Base-by-base conservation (phyloP, 345 rosid species). In the Eucalyptus polybractea region DNA sequence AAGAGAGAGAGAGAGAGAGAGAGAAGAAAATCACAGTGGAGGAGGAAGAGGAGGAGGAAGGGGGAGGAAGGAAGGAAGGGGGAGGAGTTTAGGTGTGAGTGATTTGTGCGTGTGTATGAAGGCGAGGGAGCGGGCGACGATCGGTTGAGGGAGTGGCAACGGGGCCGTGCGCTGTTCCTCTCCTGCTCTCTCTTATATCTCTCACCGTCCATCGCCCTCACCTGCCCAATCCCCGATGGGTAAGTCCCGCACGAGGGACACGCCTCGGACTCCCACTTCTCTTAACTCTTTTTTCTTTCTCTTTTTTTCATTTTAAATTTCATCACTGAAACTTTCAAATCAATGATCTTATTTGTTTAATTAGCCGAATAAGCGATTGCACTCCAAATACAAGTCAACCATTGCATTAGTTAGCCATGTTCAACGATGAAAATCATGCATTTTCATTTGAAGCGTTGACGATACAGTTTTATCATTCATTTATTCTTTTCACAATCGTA, bases 401-500 rank as follows among this genome's bases (percentile, higher is more conserved):
- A 6, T 67, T 16, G 24, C 24, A 0, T 16, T 16, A 31, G 10
- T 10, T 31, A 24, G 17, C 80, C 9, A 11, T 17, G 13, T 33
- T 33, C 10, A 9, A 17, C 4, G 10, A 33, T 31, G 24, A 4
- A 31, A 69, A 22, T 17, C 7, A 3, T 33, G 24, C 2, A 33
- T 33, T 33, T 9, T 33, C 4, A 33, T 69, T 33, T 33, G 1
- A 6, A 5, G 12, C 0, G 0, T 33, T 19, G 8, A 37, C 11
- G 45, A 37, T 12, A 0, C 0, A 17, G 0, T 37, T 21, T 37
- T 37, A 21, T 10, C 11, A 10, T 72, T 72, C 3, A 2, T 19
- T 19, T 4, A 65, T 8, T 19, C 1, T 17, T 33, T 33, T 69
- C 25, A 8, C 4, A 3, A 37, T 3, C 45, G 2, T 10, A 33